These are phyloP conservation scores for Selenicereus undatus DNA, from an alignment of 148 eudicot species.

Conservation along the genomic window DNA sequence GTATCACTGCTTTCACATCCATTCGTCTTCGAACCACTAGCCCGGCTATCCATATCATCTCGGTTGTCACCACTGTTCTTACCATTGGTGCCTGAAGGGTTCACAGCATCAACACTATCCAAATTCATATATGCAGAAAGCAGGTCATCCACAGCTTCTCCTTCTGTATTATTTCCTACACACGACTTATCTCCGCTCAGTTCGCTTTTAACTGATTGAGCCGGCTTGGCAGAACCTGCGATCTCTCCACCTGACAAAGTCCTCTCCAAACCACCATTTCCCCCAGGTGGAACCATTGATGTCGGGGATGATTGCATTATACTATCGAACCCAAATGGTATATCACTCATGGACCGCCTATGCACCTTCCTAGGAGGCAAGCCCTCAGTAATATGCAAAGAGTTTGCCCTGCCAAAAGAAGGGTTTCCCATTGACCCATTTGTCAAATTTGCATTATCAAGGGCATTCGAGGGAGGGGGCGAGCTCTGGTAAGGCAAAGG, in stretches of 20 bases:
- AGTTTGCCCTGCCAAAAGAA: background rate
- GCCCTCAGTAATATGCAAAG: slow-evolving; percentile 50
- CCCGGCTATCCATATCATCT: slow-evolving; percentile 79
- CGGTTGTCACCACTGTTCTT: slow-evolving; percentile 48
- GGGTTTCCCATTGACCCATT: slow-evolving; percentile 33
- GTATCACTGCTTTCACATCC: slow-evolving; percentile 90
- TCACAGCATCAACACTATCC: slow-evolving; percentile 67
- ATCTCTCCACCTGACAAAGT: slow-evolving; percentile 41
- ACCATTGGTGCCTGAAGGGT: slow-evolving; percentile 73
- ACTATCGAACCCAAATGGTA: slow-evolving; percentile 69
- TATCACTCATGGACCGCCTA: slow-evolving; percentile 83
- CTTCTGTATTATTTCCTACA: slow-evolving; percentile 45
- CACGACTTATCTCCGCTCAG: slow-evolving; percentile 52
- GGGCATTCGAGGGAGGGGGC: slow-evolving; percentile 27
- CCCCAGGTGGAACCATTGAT: slow-evolving; percentile 29
- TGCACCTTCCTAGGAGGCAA: slow-evolving; percentile 88
- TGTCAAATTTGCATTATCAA: slow-evolving; percentile 15
- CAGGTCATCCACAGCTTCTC: slow-evolving; percentile 72
- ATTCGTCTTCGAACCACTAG: slow-evolving; percentile 80
- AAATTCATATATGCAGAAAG: slow-evolving; percentile 84
- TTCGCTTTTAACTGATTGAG: slow-evolving; percentile 66
- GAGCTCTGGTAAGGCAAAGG: slow-evolving; percentile 60
- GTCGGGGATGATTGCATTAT: slow-evolving; percentile 54
- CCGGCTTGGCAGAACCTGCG: slow-evolving; percentile 44
- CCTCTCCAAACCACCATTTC: slow-evolving; percentile 27